phyloP scores from a whole-genome alignment of 768 basidiomycete species.

The Tylopilus sp. region DNA sequence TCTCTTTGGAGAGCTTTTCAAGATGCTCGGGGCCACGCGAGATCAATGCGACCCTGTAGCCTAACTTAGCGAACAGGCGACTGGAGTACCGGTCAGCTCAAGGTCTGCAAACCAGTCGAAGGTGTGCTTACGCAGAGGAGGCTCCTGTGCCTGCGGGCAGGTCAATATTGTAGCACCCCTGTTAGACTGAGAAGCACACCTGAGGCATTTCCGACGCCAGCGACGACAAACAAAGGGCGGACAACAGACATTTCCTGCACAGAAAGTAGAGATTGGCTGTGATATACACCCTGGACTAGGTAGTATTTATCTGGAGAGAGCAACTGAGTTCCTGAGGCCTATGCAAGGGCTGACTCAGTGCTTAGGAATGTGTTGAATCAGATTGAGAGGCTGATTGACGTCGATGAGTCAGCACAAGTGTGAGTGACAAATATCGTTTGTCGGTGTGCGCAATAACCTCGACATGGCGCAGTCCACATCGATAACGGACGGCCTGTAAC shows the following conservation, averaged over 20 bases:
- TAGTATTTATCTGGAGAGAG: not conserved
- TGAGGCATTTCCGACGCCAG: slow-evolving; percentile 47
- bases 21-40: slow-evolving; percentile 54
- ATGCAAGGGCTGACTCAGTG: too few relatives aligned
- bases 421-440: slow-evolving; percentile 13
- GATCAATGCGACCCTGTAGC: slow-evolving; percentile 65
- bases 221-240: slow-evolving; percentile 55
- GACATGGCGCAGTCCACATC: slow-evolving; percentile 9
- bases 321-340: too few relatives aligned
- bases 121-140: slow-evolving; percentile 47
- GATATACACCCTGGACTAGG: not conserved
- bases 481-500: not conserved
- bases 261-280: not conserved
- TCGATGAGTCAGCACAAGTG: slow-evolving; percentile 19
- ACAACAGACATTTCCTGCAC: slow-evolving; percentile 27
- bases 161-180: slow-evolving; percentile 6
- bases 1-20: slow-evolving; percentile 49
- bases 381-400: too few relatives aligned
- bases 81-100: slow-evolving; percentile 31
- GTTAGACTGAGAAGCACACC: slow-evolving; percentile 28
- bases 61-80: slow-evolving; percentile 56
- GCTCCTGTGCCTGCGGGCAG: slow-evolving; percentile 49
- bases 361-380: too few relatives aligned
- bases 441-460: not conserved
- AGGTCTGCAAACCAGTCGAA: not conserved